Evolutionary conservation across 2,329 filamentous ascomycete genomes (phyloP).

Genomic region (Karstenula rhodostoma): DNA sequence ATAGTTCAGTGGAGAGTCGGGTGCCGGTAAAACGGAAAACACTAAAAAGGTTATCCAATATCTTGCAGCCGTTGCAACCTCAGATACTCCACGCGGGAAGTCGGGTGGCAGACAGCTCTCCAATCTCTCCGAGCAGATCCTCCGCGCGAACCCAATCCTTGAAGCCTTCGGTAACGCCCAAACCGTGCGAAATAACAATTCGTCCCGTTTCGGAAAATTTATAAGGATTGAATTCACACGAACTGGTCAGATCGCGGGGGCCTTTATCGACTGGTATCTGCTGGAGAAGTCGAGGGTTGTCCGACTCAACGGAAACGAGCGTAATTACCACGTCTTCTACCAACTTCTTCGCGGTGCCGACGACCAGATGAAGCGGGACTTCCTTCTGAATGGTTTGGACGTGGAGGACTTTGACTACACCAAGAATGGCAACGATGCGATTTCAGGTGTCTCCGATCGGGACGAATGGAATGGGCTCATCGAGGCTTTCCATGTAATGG

Average conservation of each 20-base stretch:
- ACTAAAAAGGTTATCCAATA: slow-evolving; percentile 99
- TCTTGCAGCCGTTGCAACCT: slow-evolving; percentile 88
- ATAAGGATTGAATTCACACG: slow-evolving; percentile 95
- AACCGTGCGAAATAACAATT: slow-evolving; percentile 97
- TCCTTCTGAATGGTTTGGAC: slow-evolving; percentile 77
- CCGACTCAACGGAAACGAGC: slow-evolving; percentile 82
- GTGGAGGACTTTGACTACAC: slow-evolving; percentile 93
- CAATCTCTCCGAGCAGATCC: slow-evolving; percentile 93
- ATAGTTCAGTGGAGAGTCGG: slow-evolving; percentile 77
- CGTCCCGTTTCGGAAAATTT: slow-evolving; percentile 97
- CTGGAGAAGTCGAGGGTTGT: slow-evolving; percentile 98
- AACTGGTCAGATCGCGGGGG: slow-evolving; percentile 88
- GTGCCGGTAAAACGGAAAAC: slow-evolving; percentile 98
- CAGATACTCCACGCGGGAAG: slow-evolving; percentile 72
- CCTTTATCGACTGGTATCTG: slow-evolving; percentile 98
- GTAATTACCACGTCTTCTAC: slow-evolving; percentile 98
- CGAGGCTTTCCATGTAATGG: slow-evolving; percentile 95
- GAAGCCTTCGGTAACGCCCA: slow-evolving; percentile 99
- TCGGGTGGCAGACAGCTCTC: slow-evolving; percentile 73
- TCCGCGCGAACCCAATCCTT: slow-evolving; percentile 94
- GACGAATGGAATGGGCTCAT: slow-evolving; percentile 91
- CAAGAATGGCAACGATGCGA: slow-evolving; percentile 87
- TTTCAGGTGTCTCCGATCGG: slow-evolving; percentile 85
- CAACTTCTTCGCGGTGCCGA: slow-evolving; percentile 90
- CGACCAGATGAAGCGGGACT: slow-evolving; percentile 73